These are phyloP conservation scores for Aspergillus tamarii DNA, from an alignment of 2,329 filamentous ascomycete genomes.

Conservation along the genomic window DNA sequence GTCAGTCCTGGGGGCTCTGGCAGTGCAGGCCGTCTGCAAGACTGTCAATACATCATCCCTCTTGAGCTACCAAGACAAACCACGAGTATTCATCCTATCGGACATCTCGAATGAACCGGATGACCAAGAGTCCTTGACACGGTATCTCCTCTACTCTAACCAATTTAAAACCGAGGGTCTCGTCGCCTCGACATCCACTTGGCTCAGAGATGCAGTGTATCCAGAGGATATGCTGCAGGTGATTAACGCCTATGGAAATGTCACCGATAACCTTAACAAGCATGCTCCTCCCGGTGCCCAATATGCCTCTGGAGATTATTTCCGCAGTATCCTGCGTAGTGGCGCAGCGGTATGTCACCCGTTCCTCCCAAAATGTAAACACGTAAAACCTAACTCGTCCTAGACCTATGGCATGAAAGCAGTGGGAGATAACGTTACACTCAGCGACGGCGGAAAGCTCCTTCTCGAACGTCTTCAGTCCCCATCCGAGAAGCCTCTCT, in stretches of 20 bases:
- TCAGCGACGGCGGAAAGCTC: conserved; percentile 50
- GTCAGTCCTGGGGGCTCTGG: not conserved
- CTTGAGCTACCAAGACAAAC: conserved; percentile 11
- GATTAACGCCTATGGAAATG: conserved; percentile 48
- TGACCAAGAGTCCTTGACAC: conserved; percentile 34
- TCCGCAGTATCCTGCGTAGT: conserved; percentile 41
- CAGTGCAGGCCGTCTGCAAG: not conserved
- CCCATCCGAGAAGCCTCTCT: conserved; percentile 49
- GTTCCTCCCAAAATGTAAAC: not conserved
- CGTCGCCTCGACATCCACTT: conserved; percentile 51
- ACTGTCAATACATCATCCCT: not conserved
- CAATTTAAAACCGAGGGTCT: conserved; percentile 51
- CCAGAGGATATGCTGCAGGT: conserved; percentile 50
- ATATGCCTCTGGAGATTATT: conserved; percentile 46
- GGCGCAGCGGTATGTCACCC: conserved; percentile 43
- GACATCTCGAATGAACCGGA: conserved; percentile 8
- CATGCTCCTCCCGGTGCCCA: conserved; percentile 50
- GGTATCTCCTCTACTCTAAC: conserved; percentile 52
- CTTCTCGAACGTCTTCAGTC: conserved; percentile 46
- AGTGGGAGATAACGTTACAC: conserved; percentile 33
- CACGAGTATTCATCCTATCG: conserved; percentile 21
- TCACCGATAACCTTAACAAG: conserved; percentile 52
- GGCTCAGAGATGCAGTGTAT: conserved; percentile 46
- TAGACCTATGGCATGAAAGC: conserved; percentile 42
- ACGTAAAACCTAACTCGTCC: not conserved